phyloP scores from a whole-genome alignment of 192 early-diverging fungal species.

The Coemansia sp. region DNA sequence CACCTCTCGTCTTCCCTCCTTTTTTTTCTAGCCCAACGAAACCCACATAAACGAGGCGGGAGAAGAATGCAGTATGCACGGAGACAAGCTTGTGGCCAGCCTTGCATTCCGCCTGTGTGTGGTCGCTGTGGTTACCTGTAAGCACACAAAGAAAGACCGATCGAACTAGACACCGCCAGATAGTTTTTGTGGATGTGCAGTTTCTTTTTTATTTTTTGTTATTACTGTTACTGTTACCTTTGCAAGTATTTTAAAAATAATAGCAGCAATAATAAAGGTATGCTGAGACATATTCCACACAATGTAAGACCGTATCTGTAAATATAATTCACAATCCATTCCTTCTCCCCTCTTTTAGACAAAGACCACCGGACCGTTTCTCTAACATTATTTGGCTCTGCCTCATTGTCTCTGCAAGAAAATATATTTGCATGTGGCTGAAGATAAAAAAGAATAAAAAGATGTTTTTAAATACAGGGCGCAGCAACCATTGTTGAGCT shows the following conservation, averaged over 20 bases:
- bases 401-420: background rate
- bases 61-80: background rate
- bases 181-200: background rate
- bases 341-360: background rate
- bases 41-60: background rate
- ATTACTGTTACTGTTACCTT: background rate
- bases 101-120: background rate
- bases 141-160: background rate
- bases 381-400: background rate
- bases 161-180: background rate
- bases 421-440: background rate
- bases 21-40: background rate
- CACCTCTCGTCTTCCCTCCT: background rate
- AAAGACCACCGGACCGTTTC: background rate
- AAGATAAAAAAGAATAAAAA: background rate
- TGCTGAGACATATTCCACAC: background rate
- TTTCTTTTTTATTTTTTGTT: background rate
- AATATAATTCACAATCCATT: background rate
- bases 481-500: background rate
- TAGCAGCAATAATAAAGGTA: background rate
- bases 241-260: no score
- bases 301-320: background rate
- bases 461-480: background rate
- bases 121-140: background rate
- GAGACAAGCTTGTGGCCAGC: background rate